Evolutionary conservation across 352 stramenopile species (phyloP).

Genomic region (Pythium vanterpoolii): DNA sequence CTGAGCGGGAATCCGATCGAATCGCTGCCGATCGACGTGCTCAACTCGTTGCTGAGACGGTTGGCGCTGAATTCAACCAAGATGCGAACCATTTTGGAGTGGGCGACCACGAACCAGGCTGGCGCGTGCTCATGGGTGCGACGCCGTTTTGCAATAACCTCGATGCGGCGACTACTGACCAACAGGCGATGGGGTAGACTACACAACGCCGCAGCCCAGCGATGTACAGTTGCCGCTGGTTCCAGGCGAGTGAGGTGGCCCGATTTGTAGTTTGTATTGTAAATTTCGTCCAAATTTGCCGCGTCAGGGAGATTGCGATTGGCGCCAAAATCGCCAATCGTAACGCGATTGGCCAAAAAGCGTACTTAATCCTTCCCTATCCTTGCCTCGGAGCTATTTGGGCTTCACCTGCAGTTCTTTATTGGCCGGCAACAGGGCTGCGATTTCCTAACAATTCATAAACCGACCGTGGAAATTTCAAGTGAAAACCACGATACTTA

Average conservation of each 20-base stretch:
- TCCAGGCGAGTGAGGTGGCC: neutral
- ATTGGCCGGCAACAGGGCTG: too few relatives aligned
- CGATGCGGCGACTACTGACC: constrained; percentile 1
- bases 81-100: constrained; percentile 1
- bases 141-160: constrained; percentile 16
- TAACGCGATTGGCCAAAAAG: too few relatives aligned
- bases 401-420: too few relatives aligned
- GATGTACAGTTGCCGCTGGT: neutral
- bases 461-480: too few relatives aligned
- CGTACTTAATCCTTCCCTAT: too few relatives aligned
- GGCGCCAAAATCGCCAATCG: too few relatives aligned
- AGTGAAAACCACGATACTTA: too few relatives aligned
- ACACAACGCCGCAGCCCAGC: neutral
- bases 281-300: too few relatives aligned
- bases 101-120: neutral
- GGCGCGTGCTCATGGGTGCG: constrained; percentile 1
- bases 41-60: neutral
- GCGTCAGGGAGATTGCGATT: too few relatives aligned
- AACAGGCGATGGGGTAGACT: neutral
- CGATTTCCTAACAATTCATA: too few relatives aligned
- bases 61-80: constrained; percentile 7
- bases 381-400: too few relatives aligned
- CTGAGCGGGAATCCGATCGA: constrained; percentile 11
- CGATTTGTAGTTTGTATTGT: too few relatives aligned
- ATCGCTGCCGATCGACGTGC: neutral